Conservation (phyloP, 2,329 filamentous ascomycete species). For the Alternaria ethzedia region DNA sequence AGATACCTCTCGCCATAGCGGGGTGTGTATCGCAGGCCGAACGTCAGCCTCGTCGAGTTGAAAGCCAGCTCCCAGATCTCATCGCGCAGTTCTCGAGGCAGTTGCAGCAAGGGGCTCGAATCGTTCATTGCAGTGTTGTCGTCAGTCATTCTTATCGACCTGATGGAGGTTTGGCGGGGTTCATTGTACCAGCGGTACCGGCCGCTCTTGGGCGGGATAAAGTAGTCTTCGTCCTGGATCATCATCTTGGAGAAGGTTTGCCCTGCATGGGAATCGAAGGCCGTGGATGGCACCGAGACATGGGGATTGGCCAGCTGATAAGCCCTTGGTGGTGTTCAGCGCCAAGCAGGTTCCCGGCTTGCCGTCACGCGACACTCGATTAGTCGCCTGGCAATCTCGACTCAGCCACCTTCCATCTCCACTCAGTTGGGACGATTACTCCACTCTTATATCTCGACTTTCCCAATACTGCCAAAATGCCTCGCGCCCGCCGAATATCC, state of each 20-base stretch:
- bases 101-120: conserved; percentile 9
- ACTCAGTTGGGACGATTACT: conserved; percentile 13
- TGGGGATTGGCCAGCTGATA: conserved; percentile 17
- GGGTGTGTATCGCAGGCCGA: conserved; percentile 18
- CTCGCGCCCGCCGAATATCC: conserved; percentile 10
- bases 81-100: conserved; percentile 20
- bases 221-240: conserved; percentile 17
- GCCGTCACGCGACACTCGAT: conserved; percentile 14
- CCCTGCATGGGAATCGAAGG: conserved; percentile 8
- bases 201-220: conserved; percentile 7
- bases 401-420: conserved; percentile 19
- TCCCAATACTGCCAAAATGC: conserved; percentile 16
- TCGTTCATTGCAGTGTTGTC: conserved; percentile 3
- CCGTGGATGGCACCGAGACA: conserved; percentile 2
- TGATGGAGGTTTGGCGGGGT: neutral
- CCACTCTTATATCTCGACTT: conserved; percentile 14
- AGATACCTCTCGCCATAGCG: conserved; percentile 18
- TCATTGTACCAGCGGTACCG: conserved; percentile 14
- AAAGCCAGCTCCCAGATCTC: conserved; percentile 18
- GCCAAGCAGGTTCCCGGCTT: conserved; percentile 10
- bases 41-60: conserved; percentile 22
- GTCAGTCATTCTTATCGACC: conserved; percentile 5
- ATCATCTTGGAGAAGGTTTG: conserved; percentile 12
- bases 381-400: conserved; percentile 16
- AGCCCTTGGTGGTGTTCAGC: conserved; percentile 7